Base-by-base conservation (phyloP, 345 rosid genomes). In the Brassica cretica region DNA sequence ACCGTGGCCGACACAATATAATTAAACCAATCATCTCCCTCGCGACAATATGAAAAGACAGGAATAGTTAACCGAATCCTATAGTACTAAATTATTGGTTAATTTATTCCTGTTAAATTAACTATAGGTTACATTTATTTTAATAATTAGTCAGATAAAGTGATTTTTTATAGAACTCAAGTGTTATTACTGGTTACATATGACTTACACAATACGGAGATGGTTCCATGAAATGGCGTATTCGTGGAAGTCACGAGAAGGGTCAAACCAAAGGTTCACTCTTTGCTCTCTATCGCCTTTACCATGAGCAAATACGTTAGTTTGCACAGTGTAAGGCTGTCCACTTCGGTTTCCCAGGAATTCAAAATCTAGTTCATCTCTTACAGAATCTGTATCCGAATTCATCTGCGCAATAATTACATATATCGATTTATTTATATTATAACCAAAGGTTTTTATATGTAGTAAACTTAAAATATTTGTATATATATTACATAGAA, bases 241-340 rank as follows among this genome's bases (percentile, higher is more conserved):
- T 25, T 74, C 81, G 66, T 94, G 98, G 82, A 82, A 94, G 14
- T 85, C 97, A 9, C 74, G 83, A 8, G 97, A 73, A 18, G 98
- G 98, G 69, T 94, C 98, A 78, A 94, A 94, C 98, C 97, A 94
- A 6, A 94, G 90, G 81, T 94, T 92, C 30, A 94, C 82, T 76
- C 80, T 66, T 70, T 80, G 80, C 72, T 80, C 83, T 76, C 83
- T 66, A 44, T 80, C 80, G 12, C 83, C 83, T 71, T 76, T 76
- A 11, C 80, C 80, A 76, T 60, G 73, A 59, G 83, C 77, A 70
- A 70, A 80, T 2, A 80, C 77, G 64, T 80, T 80, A 14, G 83
- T 76, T 59, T 80, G 83, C 0, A 80, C 83, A 11, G 83, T 76
- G 49, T 80, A 80, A 3, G 83, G 83, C 66, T 80, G 80, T 37